Conservation (phyloP, 148 eudicot genomes). For the Fagopyrum esculentum region DNA sequence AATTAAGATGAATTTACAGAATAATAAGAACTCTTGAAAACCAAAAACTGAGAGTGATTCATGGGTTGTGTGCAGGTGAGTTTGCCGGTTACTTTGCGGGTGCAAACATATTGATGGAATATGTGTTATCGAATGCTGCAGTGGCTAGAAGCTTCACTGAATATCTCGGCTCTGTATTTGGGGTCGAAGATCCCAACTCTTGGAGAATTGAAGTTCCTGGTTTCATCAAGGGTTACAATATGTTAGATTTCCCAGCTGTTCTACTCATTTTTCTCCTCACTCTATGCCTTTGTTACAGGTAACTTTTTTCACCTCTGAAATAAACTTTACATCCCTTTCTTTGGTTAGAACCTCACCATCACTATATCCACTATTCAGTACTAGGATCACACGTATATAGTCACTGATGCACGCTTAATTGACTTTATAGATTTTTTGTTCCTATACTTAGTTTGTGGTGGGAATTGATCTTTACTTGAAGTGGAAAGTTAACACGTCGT, state of each 20-base stretch:
- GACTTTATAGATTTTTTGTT: not conserved
- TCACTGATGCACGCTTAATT: too few relatives aligned
- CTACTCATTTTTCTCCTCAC: conserved; percentile 64
- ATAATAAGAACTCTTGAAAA: too few relatives aligned
- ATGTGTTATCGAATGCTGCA: conserved; percentile 80
- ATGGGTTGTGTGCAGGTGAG: conserved; percentile 45
- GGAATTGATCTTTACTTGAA: not conserved
- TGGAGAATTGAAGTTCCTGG: conserved; percentile 65
- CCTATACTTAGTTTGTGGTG: too few relatives aligned
- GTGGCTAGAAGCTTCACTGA: conserved; percentile 81
- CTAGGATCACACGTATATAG: not conserved
- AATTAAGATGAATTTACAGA: too few relatives aligned
- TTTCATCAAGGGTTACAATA: conserved; percentile 52
- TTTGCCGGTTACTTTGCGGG: conserved; percentile 75
- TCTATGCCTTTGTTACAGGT: conserved; percentile 65
- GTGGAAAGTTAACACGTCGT: not conserved
- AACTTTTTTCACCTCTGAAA: not conserved
- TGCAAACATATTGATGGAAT: conserved; percentile 76
- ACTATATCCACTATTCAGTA: not conserved
- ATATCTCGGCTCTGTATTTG: conserved; percentile 55
- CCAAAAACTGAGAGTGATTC: too few relatives aligned
- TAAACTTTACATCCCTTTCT: too few relatives aligned
- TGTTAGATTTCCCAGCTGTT: conserved; percentile 81
- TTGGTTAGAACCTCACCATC: not conserved
- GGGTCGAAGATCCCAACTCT: conserved; percentile 47